phyloP scores from a whole-genome alignment of 2,329 filamentous ascomycete genomes.

The Phialophora expanda region DNA sequence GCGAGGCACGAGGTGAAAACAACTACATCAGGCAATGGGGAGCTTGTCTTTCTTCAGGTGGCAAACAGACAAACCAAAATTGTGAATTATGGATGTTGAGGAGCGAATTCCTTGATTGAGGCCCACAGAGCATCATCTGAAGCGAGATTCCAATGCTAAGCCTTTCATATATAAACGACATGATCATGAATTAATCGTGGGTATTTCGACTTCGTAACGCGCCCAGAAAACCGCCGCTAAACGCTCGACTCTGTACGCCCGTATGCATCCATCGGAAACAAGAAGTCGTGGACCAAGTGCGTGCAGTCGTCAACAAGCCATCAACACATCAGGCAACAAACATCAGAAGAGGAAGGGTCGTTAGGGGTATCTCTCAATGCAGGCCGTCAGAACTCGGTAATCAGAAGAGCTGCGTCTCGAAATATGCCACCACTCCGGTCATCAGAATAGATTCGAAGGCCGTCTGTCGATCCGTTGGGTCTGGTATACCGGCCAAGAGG shows the following conservation, averaged over 20 bases:
- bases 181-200: conserved; percentile 25
- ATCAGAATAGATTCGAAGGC: conserved; percentile 19
- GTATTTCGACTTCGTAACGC: conserved; percentile 28
- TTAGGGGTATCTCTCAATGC: conserved; percentile 36
- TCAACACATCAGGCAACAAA: conserved; percentile 28
- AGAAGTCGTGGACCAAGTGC: conserved; percentile 19
- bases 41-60: not conserved
- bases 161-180: conserved; percentile 20
- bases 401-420: conserved; percentile 32
- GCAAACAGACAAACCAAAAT: not conserved
- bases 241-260: conserved; percentile 18
- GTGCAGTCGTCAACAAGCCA: conserved; percentile 21
- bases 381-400: conserved; percentile 31
- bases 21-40: not conserved
- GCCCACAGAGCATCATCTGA: not conserved
- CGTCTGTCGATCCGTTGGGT: conserved; percentile 2
- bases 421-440: conserved; percentile 22
- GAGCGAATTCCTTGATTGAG: conserved; percentile 14
- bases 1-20: not conserved
- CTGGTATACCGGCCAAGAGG: conserved; percentile 4
- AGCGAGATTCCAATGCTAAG: conserved; percentile 3
- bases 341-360: conserved; percentile 22
- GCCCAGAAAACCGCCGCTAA: conserved; percentile 22
- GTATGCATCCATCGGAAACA: conserved; percentile 25
- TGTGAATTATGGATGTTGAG: not conserved